Base-by-base conservation (phyloP, 2,329 filamentous ascomycete species). In the Acarospora socialis region DNA sequence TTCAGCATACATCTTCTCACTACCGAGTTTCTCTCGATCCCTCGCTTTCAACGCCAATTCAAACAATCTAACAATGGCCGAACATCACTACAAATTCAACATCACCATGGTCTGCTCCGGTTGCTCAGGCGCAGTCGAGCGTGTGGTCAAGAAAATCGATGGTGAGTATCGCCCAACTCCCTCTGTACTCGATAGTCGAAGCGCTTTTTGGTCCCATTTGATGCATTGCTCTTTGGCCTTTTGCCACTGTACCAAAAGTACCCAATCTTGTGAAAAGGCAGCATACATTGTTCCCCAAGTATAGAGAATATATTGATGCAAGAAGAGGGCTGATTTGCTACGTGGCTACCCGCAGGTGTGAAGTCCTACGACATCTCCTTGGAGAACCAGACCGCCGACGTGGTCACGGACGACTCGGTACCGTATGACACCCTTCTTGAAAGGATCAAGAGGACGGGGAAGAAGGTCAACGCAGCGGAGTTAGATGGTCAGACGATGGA, bases 391-490 rank as follows among this genome's bases (percentile, higher is more conserved):
- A 83, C 71, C 40, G 87, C 83, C 43, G 74, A 74, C 44, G 71
- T 95, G 45, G 64, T 78, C 45, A 73, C 84, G 42, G 70, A 76
- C 43, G 65, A 73, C 3, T 64, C 59, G 7, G 67, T 92, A 41
- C 65, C 70, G 36, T 93, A 87, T 63, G 73, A 82, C 43, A 81
- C 73, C 29, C 81, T 93, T 37, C 73, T 92, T 39, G 68, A 70
- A 53, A 92, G 81, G 55, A 93, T 94, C 57, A 76, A 79, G 68
- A 93, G 93, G 74, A 93, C 86, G 8, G 86, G 86, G 50, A 94
- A 94, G 73, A 79, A 78, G 51, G 76, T 94, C 53, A 92, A 80
- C 59, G 74, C 68, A 17, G 61, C 56, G 16, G 56, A 61, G 47
- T 59, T 54, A 2, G 59, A 64, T 48, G 61, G 60, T 1, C 42